Base-by-base conservation (phyloP, 371 early-diverging fungal species). In the Mucor sp. region DNA sequence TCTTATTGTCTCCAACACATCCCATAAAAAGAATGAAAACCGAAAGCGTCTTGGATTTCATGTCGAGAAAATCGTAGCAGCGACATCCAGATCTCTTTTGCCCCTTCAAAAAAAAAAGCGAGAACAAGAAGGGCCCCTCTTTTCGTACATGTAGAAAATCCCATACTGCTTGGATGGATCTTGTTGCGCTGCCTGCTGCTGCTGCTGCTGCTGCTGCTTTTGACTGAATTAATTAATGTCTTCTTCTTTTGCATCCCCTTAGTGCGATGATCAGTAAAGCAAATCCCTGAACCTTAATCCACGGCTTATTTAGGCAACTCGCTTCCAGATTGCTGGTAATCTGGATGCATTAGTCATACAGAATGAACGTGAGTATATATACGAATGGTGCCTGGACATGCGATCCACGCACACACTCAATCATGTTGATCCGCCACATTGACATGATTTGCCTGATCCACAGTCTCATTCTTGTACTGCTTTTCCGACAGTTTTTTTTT, bases 401-500 rank as follows among this genome's bases (percentile, higher is more conserved):
- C 9, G 48, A 48, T 23, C 33, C 33, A 33, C 3, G 33, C 33
- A 23, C 48, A 8, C 23, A 48, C 7, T 11, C 3, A 21, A 21
- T 9, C 21, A 23, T n/a, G 4, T 32, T 56, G 56, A 56, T 27
- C 56, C 27, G 56, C 32, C 56, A 56, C 56, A 56, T 17, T 30
- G n/a, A 9, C 56, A 7, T 56, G 55, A 25, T 56, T 30, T 30
- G 9, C 56, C 32, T 56, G 28, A 21, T 48, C 48, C 48, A 48
- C 48, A 23, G 48, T 9, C 48, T 33, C 33, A 33, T 6, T 33
- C 21, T 23, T 37, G 48, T 48, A 56, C 56, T 35, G 37, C 58
- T 27, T 58, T 58, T 60, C 33, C 33, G 8, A 33, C 33, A 33
- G 33, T 60, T 44, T 47, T 48, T 60, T 62, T 62, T 62, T 35